phyloP scores from a whole-genome alignment of 108 stramenopile genomes.

The Stephanodiscus minutulus region DNA sequence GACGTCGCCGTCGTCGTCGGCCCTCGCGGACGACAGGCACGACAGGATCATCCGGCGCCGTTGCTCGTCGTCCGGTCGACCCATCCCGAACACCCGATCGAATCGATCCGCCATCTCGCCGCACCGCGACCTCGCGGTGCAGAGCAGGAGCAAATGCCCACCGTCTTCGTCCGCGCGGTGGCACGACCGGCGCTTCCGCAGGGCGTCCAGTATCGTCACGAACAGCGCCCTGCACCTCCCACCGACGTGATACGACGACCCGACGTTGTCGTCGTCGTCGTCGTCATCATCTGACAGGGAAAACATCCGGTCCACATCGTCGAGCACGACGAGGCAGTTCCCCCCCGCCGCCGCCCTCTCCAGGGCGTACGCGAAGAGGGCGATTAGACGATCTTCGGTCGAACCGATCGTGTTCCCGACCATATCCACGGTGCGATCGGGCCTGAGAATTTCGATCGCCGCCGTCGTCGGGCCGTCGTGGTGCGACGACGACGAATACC shows the following conservation, averaged over 20 bases:
- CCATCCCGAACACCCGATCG: slow-evolving; percentile 48
- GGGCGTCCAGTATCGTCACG: slow-evolving; percentile 43
- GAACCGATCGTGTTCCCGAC: slow-evolving; percentile 61
- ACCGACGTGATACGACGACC: slow-evolving; percentile 19
- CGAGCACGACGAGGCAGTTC: slow-evolving; percentile 65
- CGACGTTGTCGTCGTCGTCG: not conserved
- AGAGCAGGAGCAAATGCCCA: slow-evolving; percentile 57
- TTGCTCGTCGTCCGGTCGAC: slow-evolving; percentile 51
- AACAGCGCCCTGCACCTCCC: slow-evolving; percentile 47
- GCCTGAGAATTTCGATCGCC: slow-evolving; percentile 52
- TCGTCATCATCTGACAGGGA: slow-evolving; percentile 37
- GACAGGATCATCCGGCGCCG: slow-evolving; percentile 48
- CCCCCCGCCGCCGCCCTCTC: slow-evolving; percentile 4
- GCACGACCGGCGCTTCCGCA: slow-evolving; percentile 10
- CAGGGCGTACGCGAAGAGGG: slow-evolving; percentile 55
- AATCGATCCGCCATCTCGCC: slow-evolving; percentile 55
- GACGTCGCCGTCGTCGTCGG: not conserved
- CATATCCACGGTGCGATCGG: slow-evolving; percentile 56
- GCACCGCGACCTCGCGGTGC: slow-evolving; percentile 50
- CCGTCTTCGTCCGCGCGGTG: not conserved
- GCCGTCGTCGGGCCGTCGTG: not conserved
- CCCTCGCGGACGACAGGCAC: slow-evolving; percentile 34
- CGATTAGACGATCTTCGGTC: slow-evolving; percentile 64
- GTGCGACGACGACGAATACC: not conserved
- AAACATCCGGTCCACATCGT: slow-evolving; percentile 69